Conservation (phyloP, 805 yeast species). For the Saturnispora gosingensis region DNA sequence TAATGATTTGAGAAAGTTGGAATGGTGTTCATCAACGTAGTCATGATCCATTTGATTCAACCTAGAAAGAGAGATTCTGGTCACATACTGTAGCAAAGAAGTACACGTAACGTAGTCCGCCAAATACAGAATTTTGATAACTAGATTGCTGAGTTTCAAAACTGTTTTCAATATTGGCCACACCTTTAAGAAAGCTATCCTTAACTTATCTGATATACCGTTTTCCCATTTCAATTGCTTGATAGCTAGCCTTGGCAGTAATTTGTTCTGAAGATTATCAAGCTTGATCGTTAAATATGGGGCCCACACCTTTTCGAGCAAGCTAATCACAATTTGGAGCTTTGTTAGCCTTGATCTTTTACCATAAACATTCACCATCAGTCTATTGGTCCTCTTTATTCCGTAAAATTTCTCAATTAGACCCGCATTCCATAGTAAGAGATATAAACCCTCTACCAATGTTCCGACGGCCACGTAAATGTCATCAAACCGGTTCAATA, state of each 20-base stretch:
- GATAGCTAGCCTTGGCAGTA: slow-evolving; percentile 51
- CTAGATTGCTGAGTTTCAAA: slow-evolving; percentile 40
- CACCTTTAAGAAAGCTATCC: slow-evolving; percentile 36
- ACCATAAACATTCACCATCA: slow-evolving; percentile 15
- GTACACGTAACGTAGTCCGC: slow-evolving; percentile 61
- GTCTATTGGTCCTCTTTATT: slow-evolving; percentile 44
- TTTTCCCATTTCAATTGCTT: slow-evolving; percentile 24
- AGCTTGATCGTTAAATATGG: slow-evolving; percentile 66
- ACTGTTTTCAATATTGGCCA: slow-evolving; percentile 53
- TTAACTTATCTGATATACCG: not conserved
- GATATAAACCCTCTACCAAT: slow-evolving; percentile 58
- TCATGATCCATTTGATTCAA: slow-evolving; percentile 43
- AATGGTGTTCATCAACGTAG: slow-evolving; percentile 25
- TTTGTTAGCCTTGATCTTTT: slow-evolving; percentile 35
- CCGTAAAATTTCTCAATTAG: slow-evolving; percentile 93
- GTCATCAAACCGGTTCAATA: slow-evolving; percentile 72
- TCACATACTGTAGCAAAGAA: slow-evolving; percentile 47
- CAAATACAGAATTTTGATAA: slow-evolving; percentile 54
- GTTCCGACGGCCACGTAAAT: slow-evolving; percentile 53
- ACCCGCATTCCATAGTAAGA: slow-evolving; percentile 69
- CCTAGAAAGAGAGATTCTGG: slow-evolving; percentile 59
- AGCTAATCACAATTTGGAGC: slow-evolving; percentile 44
- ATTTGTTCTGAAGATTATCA: slow-evolving; percentile 51
- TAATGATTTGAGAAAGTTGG: slow-evolving; percentile 7
- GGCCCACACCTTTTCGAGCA: slow-evolving; percentile 52